phyloP scores from a whole-genome alignment of 1,284 basidiomycete species.

The Moesziomyces globuligerus region DNA sequence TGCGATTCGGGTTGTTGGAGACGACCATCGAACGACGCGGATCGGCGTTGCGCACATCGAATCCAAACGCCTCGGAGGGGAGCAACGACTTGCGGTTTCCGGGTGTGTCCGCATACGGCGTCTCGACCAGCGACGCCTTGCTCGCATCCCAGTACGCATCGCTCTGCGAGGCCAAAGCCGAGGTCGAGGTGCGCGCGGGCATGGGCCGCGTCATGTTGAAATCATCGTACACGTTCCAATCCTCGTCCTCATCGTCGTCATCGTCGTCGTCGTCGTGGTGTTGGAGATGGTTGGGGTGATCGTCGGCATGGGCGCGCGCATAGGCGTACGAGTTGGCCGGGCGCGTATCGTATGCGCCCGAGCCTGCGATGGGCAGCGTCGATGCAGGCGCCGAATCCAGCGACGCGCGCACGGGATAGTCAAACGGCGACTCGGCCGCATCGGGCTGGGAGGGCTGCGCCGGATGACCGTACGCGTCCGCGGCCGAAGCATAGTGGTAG shows the following conservation, averaged over 20 bases:
- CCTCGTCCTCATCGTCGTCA: constrained; percentile 48
- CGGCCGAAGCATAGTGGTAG: constrained; percentile 36
- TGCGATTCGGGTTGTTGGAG: constrained; percentile 7
- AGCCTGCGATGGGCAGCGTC: constrained; percentile 13
- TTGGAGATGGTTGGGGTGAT: no score
- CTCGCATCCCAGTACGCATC: constrained; percentile 41
- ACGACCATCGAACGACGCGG: constrained; percentile 45
- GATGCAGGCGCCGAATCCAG: constrained; percentile 12
- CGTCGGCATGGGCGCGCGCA: constrained; percentile 19
- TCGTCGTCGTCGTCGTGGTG: constrained; percentile 39
- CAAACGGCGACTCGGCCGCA: constrained; percentile 5
- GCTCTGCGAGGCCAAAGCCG: constrained; percentile 15
- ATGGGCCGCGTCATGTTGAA: constrained; percentile 58
- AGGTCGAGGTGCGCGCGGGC: constrained; percentile 30
- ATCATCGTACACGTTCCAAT: constrained; percentile 64
- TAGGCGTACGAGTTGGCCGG: constrained; percentile 36
- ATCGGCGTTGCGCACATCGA: constrained; percentile 56
- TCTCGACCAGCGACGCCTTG: constrained; percentile 28
- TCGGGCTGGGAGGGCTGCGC: constrained; percentile 2
- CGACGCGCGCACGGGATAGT: constrained; percentile 36
- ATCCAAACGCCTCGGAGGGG: constrained; percentile 53
- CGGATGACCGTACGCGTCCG: constrained; percentile 45
- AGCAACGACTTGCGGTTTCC: constrained; percentile 45
- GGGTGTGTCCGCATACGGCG: constrained; percentile 22
- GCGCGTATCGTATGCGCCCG: constrained; percentile 18